Base-by-base conservation (phyloP, 176 grass and related monocot species). In the Areca catechu region DNA sequence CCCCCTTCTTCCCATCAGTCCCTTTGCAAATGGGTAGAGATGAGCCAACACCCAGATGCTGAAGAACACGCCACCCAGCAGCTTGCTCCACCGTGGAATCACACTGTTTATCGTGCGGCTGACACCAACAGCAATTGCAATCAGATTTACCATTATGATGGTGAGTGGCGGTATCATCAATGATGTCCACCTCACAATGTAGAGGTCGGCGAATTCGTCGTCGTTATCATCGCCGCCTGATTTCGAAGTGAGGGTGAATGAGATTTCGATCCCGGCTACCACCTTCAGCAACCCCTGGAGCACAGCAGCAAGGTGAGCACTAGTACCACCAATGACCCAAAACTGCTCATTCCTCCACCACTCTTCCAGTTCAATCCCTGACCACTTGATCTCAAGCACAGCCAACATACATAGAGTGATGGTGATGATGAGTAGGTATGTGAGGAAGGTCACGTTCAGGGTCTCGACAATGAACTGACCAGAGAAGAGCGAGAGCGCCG, bases 281-380 rank as follows among this genome's bases (percentile, higher is more conserved):
- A 98, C 93, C 76, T 98, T 98, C 19, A 98, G 79, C 34, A 98
- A 74, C 29, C 93, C 93, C 65, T 98, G 93, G 48, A 83, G n/a
- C 34, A 98, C 84, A 0, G 93, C 93, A 22, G 81, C 93, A 22
- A 98, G 70, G 79, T 98, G 93, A 4, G 93, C 93, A 67, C 93
- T 98, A 57, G 84, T 88, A 25, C 93, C 93, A 74, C 87, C 93
- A 57, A 98, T 92, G 52, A 98, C 77, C 93, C 93, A 98, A 72
- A 98, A 98, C 34, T 98, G 93, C 62, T 98, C 93, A 9, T 98
- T 98, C 15, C 93, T 47, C 93, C 93, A 98, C 87, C 93, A 98
- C 67, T 92, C 93, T 66, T 98, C 93, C 1, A 98, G 80, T 56
- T 83, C 83, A 54, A 98, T 92, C 54, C 93, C 87, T 0, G 93